phyloP scores from a whole-genome alignment of 495 filamentous ascomycete species.

The Penicillium fimorum region DNA sequence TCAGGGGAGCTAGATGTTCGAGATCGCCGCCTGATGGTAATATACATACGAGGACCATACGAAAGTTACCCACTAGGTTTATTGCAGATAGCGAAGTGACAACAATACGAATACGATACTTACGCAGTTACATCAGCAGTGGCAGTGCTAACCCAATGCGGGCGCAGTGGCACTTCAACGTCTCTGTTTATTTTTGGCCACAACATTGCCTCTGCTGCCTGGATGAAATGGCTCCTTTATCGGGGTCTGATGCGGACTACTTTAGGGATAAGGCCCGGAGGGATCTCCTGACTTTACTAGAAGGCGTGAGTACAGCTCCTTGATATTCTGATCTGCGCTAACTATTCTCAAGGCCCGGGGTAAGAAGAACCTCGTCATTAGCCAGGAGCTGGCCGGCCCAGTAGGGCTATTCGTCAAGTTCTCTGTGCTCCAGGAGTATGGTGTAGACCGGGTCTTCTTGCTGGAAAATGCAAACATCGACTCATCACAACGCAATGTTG shows the following conservation, averaged over 20 bases:
- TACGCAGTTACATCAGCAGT: slow-evolving; percentile 14
- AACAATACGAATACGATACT: slow-evolving; percentile 6
- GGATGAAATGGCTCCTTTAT: slow-evolving; percentile 57
- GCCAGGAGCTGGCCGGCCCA: slow-evolving; percentile 83
- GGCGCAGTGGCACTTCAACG: slow-evolving; percentile 13
- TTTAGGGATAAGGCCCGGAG: slow-evolving; percentile 80
- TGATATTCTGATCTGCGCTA: slow-evolving; percentile 19
- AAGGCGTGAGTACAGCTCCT: slow-evolving; percentile 75
- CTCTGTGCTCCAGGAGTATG: slow-evolving; percentile 86
- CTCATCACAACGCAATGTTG: slow-evolving; percentile 88
- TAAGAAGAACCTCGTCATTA: slow-evolving; percentile 97
- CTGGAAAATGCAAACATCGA: slow-evolving; percentile 94
- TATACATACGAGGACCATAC: neutral
- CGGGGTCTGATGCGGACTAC: slow-evolving; percentile 72
- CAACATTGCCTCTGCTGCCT: slow-evolving; percentile 20
- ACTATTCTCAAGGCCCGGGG: slow-evolving; percentile 72
- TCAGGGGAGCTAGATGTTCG: slow-evolving; percentile 14
- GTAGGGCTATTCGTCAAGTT: slow-evolving; percentile 92
- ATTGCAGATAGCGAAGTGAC: neutral
- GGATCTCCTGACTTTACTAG: slow-evolving; percentile 80
- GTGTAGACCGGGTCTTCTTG: slow-evolving; percentile 93
- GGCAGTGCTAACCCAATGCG: slow-evolving; percentile 14
- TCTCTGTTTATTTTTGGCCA: slow-evolving; percentile 23
- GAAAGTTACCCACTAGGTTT: neutral
- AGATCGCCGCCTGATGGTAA: slow-evolving; percentile 14